Percentiles rank a stretch among this genome's conserved stretches.
Conservation (phyloP, 305 asterid genomes). For the Solanum hybrid region DNA sequence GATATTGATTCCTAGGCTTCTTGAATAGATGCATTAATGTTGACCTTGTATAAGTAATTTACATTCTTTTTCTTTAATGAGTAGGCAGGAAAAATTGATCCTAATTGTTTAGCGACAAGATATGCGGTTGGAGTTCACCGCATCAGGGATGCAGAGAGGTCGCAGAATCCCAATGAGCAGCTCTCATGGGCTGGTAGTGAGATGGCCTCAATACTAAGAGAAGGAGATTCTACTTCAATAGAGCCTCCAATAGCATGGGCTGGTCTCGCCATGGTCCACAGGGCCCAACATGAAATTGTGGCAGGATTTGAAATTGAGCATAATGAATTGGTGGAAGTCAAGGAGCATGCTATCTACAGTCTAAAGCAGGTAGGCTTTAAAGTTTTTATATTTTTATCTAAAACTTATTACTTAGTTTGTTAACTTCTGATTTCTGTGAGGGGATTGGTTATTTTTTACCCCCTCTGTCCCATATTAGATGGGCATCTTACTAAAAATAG, state of each 20-base stretch:
- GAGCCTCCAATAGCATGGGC: slow-evolving; percentile 92
- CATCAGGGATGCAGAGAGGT: slow-evolving; percentile 87
- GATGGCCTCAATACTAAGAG: slow-evolving; percentile 90
- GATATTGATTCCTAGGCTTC: not conserved
- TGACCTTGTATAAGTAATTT: slow-evolving; percentile 3
- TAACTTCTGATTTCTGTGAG: not conserved
- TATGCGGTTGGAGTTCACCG: slow-evolving; percentile 90
- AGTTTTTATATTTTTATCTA: not conserved
- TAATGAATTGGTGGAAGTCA: slow-evolving; percentile 59
- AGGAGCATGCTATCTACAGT: slow-evolving; percentile 72
- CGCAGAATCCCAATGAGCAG: slow-evolving; percentile 86
- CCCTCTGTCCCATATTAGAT: no score
- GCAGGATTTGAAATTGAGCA: slow-evolving; percentile 77
- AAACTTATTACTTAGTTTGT: not conserved
- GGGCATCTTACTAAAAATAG: not conserved
- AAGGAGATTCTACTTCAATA: slow-evolving; percentile 64
- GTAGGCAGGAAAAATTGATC: slow-evolving; percentile 92
- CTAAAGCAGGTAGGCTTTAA: slow-evolving; percentile 60
- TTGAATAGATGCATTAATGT: not conserved
- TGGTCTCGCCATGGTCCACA: slow-evolving; percentile 90
- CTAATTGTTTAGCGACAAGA: slow-evolving; percentile 91
- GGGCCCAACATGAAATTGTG: slow-evolving; percentile 91
- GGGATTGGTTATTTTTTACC: not conserved
- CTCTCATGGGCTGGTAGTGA: slow-evolving; percentile 96
- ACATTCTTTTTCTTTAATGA: slow-evolving; percentile 15